Evolutionary conservation across 129 eudicot genomes (phyloP).

Genomic region (Ambrosia artemisiifolia): DNA sequence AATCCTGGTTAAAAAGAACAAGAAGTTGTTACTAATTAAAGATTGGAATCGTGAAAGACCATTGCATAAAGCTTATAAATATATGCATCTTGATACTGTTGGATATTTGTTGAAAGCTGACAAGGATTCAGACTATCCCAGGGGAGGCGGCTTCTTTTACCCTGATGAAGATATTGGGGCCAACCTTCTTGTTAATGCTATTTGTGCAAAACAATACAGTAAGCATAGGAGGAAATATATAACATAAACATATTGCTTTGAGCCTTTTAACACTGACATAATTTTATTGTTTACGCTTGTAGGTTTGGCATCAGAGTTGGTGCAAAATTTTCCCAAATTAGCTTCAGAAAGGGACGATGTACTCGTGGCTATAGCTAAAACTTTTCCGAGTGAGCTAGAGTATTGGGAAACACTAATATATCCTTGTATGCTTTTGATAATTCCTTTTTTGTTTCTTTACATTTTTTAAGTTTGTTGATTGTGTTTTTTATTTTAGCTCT

Average conservation of each 20-base stretch:
- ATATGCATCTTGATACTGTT: slow-evolving; percentile 16
- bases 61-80: slow-evolving; percentile 8
- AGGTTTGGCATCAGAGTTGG: not conserved
- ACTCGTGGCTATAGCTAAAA: slow-evolving; percentile 21
- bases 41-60: not conserved
- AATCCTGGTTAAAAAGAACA: not conserved
- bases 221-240: not conserved
- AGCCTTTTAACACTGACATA: not conserved
- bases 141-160: no score
- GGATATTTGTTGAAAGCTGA: not conserved
- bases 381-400: slow-evolving; percentile 5
- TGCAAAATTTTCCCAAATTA: not conserved
- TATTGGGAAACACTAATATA: not conserved
- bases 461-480: not conserved
- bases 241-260: not conserved
- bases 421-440: not conserved
- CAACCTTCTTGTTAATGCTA: slow-evolving; percentile 12
- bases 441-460: not conserved
- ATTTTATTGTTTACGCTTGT: not conserved
- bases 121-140: not conserved
- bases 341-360: not conserved
- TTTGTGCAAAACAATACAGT: slow-evolving; percentile 15
- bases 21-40: not conserved
- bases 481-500: no score
- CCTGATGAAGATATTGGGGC: not conserved